Evolutionary conservation across 148 eudicot species (phyloP).

Genomic region (Silene uniflora): DNA sequence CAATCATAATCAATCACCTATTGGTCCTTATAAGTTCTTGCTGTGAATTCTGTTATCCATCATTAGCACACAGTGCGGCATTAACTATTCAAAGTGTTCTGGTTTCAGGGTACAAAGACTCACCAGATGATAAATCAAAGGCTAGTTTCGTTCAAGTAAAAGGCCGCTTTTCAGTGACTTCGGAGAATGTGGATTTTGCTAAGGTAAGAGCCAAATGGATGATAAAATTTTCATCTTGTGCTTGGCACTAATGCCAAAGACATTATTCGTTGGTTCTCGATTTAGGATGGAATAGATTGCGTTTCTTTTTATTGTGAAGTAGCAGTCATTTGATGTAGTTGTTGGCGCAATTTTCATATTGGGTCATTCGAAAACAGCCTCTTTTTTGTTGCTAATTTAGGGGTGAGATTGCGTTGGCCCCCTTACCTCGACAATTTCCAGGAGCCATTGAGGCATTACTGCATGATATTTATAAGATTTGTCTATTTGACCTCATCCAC

Average conservation of each 20-base stretch:
- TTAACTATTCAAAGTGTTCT: constrained; percentile 8
- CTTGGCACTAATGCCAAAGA: background rate
- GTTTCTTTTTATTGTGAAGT: too few relatives aligned
- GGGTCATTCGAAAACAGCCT: too few relatives aligned
- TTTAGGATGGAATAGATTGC: too few relatives aligned
- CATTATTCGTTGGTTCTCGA: too few relatives aligned
- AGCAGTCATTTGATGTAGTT: too few relatives aligned
- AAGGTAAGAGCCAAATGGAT: constrained; percentile 46
- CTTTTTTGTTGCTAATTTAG: too few relatives aligned
- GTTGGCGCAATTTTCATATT: too few relatives aligned
- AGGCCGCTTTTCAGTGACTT: constrained; percentile 95
- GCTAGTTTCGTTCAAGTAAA: constrained; percentile 86
- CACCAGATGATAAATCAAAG: constrained; percentile 86
- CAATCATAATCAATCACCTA: background rate
- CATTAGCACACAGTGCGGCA: background rate
- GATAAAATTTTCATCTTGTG: constrained; percentile 2
- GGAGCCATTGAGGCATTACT: constrained; percentile 22
- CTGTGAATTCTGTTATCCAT: constrained; percentile 2
- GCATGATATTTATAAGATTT: constrained; percentile 34
- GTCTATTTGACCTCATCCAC: constrained; percentile 55
- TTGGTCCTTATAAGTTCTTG: background rate
- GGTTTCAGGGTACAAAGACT: constrained; percentile 66
- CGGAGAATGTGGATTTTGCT: constrained; percentile 83
- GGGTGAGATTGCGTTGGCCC: too few relatives aligned
- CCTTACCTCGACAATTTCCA: too few relatives aligned